phyloP scores from a whole-genome alignment of 1,284 basidiomycete genomes.

The Pterula multifida region DNA sequence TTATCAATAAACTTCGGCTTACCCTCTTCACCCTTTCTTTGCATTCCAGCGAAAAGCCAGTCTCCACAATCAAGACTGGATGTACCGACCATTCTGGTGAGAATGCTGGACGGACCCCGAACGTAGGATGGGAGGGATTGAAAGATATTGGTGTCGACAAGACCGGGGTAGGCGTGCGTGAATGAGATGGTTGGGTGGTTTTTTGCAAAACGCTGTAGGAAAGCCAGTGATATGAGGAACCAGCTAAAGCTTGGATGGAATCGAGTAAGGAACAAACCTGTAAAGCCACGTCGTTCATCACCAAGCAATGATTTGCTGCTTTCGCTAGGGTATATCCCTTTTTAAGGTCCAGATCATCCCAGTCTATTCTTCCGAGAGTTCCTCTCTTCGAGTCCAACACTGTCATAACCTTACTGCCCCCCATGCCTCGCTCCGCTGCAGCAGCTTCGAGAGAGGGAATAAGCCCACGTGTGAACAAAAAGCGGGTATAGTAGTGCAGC shows the following conservation, averaged over 20 bases:
- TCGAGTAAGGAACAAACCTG: neutral
- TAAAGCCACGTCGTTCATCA: neutral
- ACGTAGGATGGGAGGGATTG: neutral
- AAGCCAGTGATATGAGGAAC: too few relatives aligned
- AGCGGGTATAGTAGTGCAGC: constrained; percentile 5
- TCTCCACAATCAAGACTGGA: neutral
- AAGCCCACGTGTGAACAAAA: constrained; percentile 1
- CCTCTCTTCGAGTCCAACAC: neutral
- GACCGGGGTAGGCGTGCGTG: neutral
- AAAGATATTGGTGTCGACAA: neutral
- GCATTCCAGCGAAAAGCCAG: neutral
- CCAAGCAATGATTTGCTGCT: neutral
- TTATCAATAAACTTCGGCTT: neutral
- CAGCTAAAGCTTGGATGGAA: neutral
- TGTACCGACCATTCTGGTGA: neutral
- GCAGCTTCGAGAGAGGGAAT: neutral
- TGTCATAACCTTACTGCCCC: constrained; percentile 1
- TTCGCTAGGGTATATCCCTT: neutral
- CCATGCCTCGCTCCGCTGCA: neutral
- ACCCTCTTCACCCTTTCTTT: neutral
- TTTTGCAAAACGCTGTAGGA: neutral
- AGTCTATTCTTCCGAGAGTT: neutral
- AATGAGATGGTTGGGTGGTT: neutral
- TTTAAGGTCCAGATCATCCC: neutral
- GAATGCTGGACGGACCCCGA: neutral